Evolutionary conservation across 345 rosid species (phyloP), one percentile per base, ranked within the genome.

Genomic region (Eucalyptus marginata): DNA sequence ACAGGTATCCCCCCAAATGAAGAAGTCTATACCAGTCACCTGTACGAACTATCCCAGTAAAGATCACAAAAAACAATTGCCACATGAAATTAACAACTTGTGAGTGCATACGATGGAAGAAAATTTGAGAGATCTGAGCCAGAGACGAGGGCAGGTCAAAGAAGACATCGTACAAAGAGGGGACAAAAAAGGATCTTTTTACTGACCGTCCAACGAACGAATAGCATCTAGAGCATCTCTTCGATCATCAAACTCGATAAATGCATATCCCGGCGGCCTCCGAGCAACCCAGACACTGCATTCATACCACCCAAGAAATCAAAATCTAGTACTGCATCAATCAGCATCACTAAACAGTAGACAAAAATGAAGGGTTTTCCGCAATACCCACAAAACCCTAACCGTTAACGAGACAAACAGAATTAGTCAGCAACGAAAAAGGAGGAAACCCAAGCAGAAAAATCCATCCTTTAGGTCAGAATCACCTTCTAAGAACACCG

Each of bases 251-350:
- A 96, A 96, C 92, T 96, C 99, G 66, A 96, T 89, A 90, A 96
- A 96, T 29, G 99, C 99, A 91, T 96, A 96, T 29, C 99, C 99
- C 1, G 97, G 98, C 7, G 99, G 99, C 93, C 99, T 96, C 88
- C 98, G 93, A 87, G 98, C 99, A 89, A 96, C 99, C 98, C 99
- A 96, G 10, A 96, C 99, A 93, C 99, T 96, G 96, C 93, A 88
- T 36, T 86, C 47, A 52, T 54, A 49, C 47, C 40, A 86, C 87
- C 49, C n/a, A 51, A 43, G 44, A 86, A 33, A 50, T 49, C 9
- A 51, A 50, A 86, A 25, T 51, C 87, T 10, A 86, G 47, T 13
- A 76, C 27, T 2, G 47, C 29, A 76, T 40, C 83, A 40, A 40
- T 22, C 43, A n/a, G 76, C 36, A 76, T 36, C 47, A 11, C 43